These are phyloP conservation scores for Fusarium continuum DNA, from an alignment of 2,329 filamentous ascomycete species.

Conservation along the genomic window DNA sequence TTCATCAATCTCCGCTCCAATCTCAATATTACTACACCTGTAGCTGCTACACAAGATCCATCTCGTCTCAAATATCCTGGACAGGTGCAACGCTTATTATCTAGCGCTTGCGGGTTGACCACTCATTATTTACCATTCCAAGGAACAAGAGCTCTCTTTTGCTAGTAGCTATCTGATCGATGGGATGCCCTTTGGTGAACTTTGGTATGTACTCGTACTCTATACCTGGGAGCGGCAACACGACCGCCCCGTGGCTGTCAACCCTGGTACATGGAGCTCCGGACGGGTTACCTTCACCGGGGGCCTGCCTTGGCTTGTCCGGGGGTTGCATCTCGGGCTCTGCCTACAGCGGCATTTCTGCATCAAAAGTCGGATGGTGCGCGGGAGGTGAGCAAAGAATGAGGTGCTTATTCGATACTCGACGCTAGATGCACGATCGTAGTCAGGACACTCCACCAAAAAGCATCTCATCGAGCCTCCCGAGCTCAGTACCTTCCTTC, in stretches of 20 bases:
- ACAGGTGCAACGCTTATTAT: constrained; percentile 11
- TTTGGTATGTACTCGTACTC: constrained; percentile 3
- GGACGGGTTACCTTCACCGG: constrained; percentile 35
- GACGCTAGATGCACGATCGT: constrained; percentile 13
- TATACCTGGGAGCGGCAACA: constrained; percentile 24
- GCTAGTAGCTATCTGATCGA: neutral
- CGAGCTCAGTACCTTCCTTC: constrained; percentile 2
- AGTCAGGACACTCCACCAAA: constrained; percentile 14
- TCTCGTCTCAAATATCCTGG: constrained; percentile 21
- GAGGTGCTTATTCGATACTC: constrained; percentile 6
- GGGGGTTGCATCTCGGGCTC: constrained; percentile 38
- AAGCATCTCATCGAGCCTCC: constrained; percentile 3
- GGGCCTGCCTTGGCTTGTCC: constrained; percentile 32
- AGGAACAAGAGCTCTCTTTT: constrained; percentile 25
- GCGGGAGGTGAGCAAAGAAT: constrained; percentile 14
- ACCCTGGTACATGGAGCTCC: constrained; percentile 34
- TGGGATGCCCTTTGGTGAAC: neutral
- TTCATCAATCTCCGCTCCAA: neutral
- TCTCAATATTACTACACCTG: neutral
- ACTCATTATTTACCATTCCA: constrained; percentile 40
- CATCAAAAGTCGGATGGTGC: constrained; percentile 18
- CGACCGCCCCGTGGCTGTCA: constrained; percentile 12
- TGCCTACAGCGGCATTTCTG: constrained; percentile 38
- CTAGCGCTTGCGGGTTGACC: constrained; percentile 39
- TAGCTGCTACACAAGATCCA: constrained; percentile 20